These are phyloP conservation scores for Tolypocladium inflatum DNA, from an alignment of 2,329 filamentous ascomycete genomes.

Conservation along the genomic window DNA sequence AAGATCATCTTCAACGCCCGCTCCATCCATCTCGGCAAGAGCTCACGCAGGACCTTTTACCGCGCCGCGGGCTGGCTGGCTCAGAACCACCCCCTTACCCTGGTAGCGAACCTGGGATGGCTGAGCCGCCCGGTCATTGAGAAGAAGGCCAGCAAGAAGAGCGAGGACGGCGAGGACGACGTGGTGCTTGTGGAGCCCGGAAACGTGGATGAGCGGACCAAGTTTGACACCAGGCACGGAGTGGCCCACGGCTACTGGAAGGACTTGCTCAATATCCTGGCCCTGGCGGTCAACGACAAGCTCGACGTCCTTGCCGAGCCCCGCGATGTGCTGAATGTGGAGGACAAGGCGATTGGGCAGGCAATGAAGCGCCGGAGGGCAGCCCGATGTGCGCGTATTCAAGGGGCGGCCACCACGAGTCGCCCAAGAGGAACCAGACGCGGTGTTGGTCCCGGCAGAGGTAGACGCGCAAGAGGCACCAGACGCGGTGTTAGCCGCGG, in stretches of 20 bases:
- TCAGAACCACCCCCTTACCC: constrained; percentile 42
- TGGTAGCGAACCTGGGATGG: constrained; percentile 44
- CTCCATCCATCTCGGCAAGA: constrained; percentile 52
- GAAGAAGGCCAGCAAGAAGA: constrained; percentile 34
- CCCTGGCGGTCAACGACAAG: constrained; percentile 37
- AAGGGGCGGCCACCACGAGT: neutral
- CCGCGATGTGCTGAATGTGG: constrained; percentile 28
- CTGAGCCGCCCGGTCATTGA: constrained; percentile 44
- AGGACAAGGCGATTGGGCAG: constrained; percentile 14
- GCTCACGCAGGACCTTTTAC: constrained; percentile 37
- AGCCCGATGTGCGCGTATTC: neutral
- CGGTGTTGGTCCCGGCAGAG: neutral
- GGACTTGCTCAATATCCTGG: constrained; percentile 48
- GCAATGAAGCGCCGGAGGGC: neutral
- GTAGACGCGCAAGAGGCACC: neutral
- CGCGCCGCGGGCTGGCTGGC: constrained; percentile 46
- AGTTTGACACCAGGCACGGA: constrained; percentile 34
- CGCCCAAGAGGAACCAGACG: neutral
- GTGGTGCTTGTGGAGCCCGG: constrained; percentile 22
- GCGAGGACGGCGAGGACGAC: constrained; percentile 21
- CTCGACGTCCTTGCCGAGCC: constrained; percentile 32
- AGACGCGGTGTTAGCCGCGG: neutral
- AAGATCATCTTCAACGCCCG: constrained; percentile 52
- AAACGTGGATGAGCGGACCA: constrained; percentile 23
- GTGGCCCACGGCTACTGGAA: constrained; percentile 55